These are phyloP conservation scores for Leccinum subfulvum DNA, from an alignment of 1,284 basidiomycete genomes.

Conservation along the genomic window DNA sequence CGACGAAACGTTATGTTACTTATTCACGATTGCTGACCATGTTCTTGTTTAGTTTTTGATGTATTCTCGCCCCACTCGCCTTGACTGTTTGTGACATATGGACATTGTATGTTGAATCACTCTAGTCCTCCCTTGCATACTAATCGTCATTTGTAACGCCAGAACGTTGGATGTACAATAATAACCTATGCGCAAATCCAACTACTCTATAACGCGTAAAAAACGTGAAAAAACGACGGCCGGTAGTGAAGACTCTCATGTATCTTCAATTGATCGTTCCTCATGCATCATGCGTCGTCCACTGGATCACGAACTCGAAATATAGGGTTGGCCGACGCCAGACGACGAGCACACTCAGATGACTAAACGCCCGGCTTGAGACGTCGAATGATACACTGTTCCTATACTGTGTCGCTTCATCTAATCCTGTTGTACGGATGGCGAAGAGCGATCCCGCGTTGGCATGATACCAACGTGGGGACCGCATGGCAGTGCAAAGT, in stretches of 20 bases:
- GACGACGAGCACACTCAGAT: not conserved
- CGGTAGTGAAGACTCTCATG: not conserved
- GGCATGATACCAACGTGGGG: too few species aligned
- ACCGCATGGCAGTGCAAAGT: too few species aligned
- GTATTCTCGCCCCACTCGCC: not conserved
- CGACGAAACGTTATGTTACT: constrained; percentile 7
- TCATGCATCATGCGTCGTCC: not conserved
- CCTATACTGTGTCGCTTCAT: too few species aligned
- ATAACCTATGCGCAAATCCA: not conserved
- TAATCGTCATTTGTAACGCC: constrained; percentile 3
- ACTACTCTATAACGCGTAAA: not conserved
- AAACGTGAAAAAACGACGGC: not conserved
- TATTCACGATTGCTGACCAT: not conserved
- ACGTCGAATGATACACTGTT: too few species aligned
- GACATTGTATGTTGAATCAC: not conserved
- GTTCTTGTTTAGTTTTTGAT: constrained; percentile 1
- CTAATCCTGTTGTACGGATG: too few species aligned
- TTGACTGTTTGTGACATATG: constrained; percentile 4
- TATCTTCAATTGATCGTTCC: too few species aligned
- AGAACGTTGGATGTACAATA: constrained; percentile 9
- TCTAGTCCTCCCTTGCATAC: not conserved
- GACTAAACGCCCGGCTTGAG: too few species aligned
- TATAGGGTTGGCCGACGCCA: not conserved
- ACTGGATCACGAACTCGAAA: not conserved
- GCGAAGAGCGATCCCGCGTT: too few species aligned